Evolutionary conservation across 108 stramenopile species (phyloP), one percentile per base, ranked within the genome.

Genomic region (Aurantiochytrium sp.): DNA sequence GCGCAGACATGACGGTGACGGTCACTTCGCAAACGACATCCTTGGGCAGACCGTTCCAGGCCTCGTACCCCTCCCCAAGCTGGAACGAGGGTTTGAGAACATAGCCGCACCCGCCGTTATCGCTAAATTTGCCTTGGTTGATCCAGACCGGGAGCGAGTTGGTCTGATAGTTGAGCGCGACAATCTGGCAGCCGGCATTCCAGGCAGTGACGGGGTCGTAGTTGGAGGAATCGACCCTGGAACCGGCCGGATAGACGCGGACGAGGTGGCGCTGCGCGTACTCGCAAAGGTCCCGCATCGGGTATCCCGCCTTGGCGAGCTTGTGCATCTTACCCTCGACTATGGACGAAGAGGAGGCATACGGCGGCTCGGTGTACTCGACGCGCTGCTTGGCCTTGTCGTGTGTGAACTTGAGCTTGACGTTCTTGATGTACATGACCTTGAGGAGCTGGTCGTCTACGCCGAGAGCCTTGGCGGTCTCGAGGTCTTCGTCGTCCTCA

Each of bases 41-140:
- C 65, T 41, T 24, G 15, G 31, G 45, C 17, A 31, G 59, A 17
- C 19, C 52, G 45, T 30, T 4, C 55, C 87, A 65, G 41, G 6
- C 37, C 3, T 4, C 15, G 21, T 24, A 31, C 4, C 4, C 4
- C 4, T 52, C n/a, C 1, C 32, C 32, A 10, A 65, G 59, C n/a
- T 41, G 73, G 45, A 81, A 81, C 6, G 85, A 86, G 22, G 97
- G 96, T 90, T 98, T 98, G 10, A 91, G 89, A 4, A 99, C 89
- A 87, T 99, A 99, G 6, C 99, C 99, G 68, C 95, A 95, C 12
- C 88, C 87, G 4, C 96, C 97, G 87, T 93, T 93, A 39, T 92
- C 50, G 4, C 37, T 55, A 55, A 92, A 92, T 30, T 48, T 37
- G 22, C 91, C 93, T 19, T 88, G 55, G 86, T 93, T 92, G 34